These are phyloP conservation scores for Alternaria angustiovoidea DNA, from an alignment of 2,329 filamentous ascomycete genomes.

Conservation along the genomic window DNA sequence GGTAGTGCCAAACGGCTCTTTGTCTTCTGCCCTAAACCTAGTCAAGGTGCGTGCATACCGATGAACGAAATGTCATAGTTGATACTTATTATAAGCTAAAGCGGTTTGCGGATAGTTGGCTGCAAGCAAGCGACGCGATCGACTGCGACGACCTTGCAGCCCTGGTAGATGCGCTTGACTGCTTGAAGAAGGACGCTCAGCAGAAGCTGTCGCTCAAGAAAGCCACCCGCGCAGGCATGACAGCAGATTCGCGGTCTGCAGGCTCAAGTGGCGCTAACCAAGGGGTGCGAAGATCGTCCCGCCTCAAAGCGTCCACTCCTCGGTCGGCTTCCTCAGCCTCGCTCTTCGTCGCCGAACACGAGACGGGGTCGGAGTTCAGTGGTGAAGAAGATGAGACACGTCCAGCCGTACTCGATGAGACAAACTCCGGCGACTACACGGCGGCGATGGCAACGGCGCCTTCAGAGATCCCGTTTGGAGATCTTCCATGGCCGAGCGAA, in stretches of 20 bases:
- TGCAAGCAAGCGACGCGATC: constrained; percentile 5
- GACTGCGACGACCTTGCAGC: constrained; percentile 5
- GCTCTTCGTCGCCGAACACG: constrained; percentile 2
- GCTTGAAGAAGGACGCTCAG: constrained; percentile 8
- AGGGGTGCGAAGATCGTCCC: constrained; percentile 8
- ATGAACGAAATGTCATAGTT: not conserved
- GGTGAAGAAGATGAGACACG: not conserved
- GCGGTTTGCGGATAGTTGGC: constrained; percentile 6
- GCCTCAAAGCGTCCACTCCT: constrained; percentile 1
- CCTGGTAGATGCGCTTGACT: constrained; percentile 6
- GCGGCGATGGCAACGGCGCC: no score
- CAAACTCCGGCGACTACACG: not conserved
- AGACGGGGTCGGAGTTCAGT: constrained; percentile 5
- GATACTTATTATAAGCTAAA: not conserved
- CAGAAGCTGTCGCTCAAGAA: constrained; percentile 3
- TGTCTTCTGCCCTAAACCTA: not conserved
- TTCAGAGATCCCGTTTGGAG: not conserved
- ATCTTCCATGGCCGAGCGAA: not conserved
- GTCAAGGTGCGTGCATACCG: not conserved
- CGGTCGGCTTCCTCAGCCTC: not conserved
- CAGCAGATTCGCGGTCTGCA: not conserved
- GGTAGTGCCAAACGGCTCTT: not conserved
- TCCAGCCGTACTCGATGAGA: not conserved
- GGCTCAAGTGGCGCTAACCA: not conserved
- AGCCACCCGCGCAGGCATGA: constrained; percentile 1